Conservation (phyloP, 257 asterid genomes). For the Hygrophila difformis region DNA sequence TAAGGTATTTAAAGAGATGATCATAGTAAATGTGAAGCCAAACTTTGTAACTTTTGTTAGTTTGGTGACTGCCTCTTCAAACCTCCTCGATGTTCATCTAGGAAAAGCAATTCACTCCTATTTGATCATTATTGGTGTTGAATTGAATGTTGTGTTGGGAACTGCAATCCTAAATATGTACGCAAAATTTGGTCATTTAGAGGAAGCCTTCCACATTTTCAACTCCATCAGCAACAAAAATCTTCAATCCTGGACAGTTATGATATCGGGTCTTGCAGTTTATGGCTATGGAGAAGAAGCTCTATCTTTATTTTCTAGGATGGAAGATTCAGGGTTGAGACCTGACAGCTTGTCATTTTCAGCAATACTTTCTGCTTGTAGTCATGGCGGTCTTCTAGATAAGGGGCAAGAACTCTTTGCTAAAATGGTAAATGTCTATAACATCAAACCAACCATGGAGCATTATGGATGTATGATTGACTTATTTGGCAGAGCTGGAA, state of each 20-base stretch:
- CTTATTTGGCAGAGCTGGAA: conserved; percentile 60
- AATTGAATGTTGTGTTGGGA: conserved; percentile 39
- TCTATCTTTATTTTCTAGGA: conserved; percentile 37
- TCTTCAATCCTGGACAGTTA: conserved; percentile 60
- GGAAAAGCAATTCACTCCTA: conserved; percentile 53
- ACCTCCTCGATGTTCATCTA: conserved; percentile 39
- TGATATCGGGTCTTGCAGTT: conserved; percentile 62
- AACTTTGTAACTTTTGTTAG: conserved; percentile 44
- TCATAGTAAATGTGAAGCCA: conserved; percentile 33
- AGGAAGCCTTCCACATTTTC: conserved; percentile 48
- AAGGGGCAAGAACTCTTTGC: conserved; percentile 40
- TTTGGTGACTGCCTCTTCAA: conserved; percentile 58
- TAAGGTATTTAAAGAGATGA: conserved; percentile 41
- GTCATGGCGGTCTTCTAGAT: conserved; percentile 52
- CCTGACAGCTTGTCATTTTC: conserved; percentile 56
- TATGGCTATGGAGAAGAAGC: conserved; percentile 53
- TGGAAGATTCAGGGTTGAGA: conserved; percentile 47
- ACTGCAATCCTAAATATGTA: conserved; percentile 66
- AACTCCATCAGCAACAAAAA: conserved; percentile 28
- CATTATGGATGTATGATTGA: conserved; percentile 80
- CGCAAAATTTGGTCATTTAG: conserved; percentile 46
- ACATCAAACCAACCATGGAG: conserved; percentile 59
- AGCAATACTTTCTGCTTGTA: conserved; percentile 57
- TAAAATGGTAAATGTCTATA: conserved; percentile 40
- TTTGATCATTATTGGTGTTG: conserved; percentile 34